These are phyloP conservation scores for Aspergillus ruber DNA, from an alignment of 2,329 filamentous ascomycete species.

Conservation along the genomic window DNA sequence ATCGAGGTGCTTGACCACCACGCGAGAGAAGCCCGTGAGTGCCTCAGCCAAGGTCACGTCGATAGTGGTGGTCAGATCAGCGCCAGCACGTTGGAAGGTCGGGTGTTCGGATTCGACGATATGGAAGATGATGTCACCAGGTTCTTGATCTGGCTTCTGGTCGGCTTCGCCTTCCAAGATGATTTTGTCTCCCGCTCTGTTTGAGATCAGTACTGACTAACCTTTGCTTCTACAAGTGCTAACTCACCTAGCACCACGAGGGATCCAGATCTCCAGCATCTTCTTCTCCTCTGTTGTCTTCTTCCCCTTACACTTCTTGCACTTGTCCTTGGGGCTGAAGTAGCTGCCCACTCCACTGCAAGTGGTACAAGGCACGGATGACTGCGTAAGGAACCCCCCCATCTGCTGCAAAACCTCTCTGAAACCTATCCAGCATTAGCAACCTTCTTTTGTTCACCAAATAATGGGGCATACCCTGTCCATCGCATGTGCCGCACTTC, in stretches of 20 bases:
- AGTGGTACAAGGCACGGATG: constrained; percentile 70
- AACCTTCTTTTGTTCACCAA: neutral
- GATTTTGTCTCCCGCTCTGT: constrained; percentile 74
- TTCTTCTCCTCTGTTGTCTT: constrained; percentile 83
- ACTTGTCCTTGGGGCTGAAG: constrained; percentile 94
- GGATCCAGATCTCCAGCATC: constrained; percentile 92
- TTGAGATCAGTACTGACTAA: neutral
- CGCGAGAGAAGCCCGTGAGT: constrained; percentile 79
- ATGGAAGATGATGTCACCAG: constrained; percentile 89
- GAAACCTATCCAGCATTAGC: constrained; percentile 42
- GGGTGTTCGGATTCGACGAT: constrained; percentile 76
- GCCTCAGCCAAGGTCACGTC: constrained; percentile 77
- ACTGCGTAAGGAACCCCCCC: constrained; percentile 77
- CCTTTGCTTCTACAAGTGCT: neutral
- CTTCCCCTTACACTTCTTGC: constrained; percentile 97
- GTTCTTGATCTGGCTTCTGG: constrained; percentile 79
- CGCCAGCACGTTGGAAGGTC: constrained; percentile 71
- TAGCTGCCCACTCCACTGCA: constrained; percentile 81
- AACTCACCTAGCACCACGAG: constrained; percentile 64
- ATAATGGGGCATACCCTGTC: constrained; percentile 50
- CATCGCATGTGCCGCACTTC: constrained; percentile 77
- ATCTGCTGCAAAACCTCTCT: constrained; percentile 74
- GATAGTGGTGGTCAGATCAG: constrained; percentile 76
- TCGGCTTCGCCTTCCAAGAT: constrained; percentile 90
- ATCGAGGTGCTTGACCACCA: constrained; percentile 87